Evolutionary conservation across 352 stramenopile species (phyloP).

Genomic region (Elongisporangium prolatum): DNA sequence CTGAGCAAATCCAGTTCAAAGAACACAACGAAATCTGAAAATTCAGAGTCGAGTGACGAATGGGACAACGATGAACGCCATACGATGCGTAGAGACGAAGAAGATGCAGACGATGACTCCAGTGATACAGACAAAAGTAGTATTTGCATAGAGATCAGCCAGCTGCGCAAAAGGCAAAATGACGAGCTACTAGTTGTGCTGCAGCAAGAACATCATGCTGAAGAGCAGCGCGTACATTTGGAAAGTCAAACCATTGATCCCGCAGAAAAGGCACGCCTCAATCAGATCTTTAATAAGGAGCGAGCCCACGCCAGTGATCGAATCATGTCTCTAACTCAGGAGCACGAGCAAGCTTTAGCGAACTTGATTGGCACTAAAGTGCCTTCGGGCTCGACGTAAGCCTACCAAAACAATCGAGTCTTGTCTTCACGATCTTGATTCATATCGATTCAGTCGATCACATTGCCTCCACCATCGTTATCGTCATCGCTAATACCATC

Average conservation of each 20-base stretch:
- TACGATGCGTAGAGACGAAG: neutral
- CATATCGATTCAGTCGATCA: conserved; percentile 3
- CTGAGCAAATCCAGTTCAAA: conserved; percentile 1
- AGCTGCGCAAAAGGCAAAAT: conserved; percentile 62
- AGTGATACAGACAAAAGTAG: conserved; percentile 12
- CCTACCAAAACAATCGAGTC: neutral
- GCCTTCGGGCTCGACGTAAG: neutral
- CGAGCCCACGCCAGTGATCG: conserved; percentile 68
- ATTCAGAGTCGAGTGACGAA: neutral
- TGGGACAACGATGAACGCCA: neutral
- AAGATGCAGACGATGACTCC: conserved; percentile 6
- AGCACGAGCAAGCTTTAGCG: conserved; percentile 54
- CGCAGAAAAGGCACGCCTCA: conserved; percentile 45
- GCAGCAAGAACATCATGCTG: conserved; percentile 73
- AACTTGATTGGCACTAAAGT: conserved; percentile 14
- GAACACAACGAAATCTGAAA: neutral
- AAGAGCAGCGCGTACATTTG: conserved; percentile 75
- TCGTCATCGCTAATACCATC: conserved; percentile 12
- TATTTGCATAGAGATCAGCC: conserved; percentile 29
- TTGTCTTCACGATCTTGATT: conserved; percentile 3
- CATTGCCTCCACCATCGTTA: conserved; percentile 7
- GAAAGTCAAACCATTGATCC: conserved; percentile 29
- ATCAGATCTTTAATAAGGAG: conserved; percentile 69
- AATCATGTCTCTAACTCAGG: conserved; percentile 74
- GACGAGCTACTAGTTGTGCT: conserved; percentile 64